phyloP scores from a whole-genome alignment of 768 basidiomycete species.

The Suillus alpinus region DNA sequence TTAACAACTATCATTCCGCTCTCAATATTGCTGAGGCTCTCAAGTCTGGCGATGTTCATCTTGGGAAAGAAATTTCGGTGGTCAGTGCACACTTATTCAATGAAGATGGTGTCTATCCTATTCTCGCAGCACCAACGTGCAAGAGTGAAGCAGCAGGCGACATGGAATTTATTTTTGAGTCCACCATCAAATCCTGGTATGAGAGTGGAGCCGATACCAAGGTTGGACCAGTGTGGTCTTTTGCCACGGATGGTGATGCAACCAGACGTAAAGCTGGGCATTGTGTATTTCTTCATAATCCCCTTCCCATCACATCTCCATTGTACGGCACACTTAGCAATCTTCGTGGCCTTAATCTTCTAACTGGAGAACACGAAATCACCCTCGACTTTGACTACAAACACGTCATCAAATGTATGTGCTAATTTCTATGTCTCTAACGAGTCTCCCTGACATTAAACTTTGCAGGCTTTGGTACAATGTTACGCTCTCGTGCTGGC shows the following conservation, averaged over 20 bases:
- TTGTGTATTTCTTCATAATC: background rate
- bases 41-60: background rate
- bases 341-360: conserved; percentile 13
- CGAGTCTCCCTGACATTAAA: too few relatives aligned
- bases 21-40: background rate
- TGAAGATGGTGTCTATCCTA: conserved; percentile 7
- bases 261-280: conserved; percentile 6
- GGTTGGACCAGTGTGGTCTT: conserved; percentile 12
- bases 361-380: conserved; percentile 5
- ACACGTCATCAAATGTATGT: conserved; percentile 16
- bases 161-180: conserved; percentile 1
- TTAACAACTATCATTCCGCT: conserved; percentile 7
- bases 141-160: conserved; percentile 5
- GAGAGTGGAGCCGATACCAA: too few relatives aligned
- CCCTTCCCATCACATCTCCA: background rate
- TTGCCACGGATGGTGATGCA: conserved; percentile 15
- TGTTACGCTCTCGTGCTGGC: conserved; percentile 7
- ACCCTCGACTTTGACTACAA: conserved; percentile 15
- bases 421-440: too few relatives aligned
- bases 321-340: conserved; percentile 3
- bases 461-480: conserved; percentile 10
- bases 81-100: conserved; percentile 5
- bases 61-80: conserved; percentile 14
- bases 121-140: conserved; percentile 12
- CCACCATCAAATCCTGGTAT: too few relatives aligned